Evolutionary conservation across 2,329 filamentous ascomycete species (phyloP), one percentile per base, ranked within the genome.

Genomic region (Penicillium sp.): DNA sequence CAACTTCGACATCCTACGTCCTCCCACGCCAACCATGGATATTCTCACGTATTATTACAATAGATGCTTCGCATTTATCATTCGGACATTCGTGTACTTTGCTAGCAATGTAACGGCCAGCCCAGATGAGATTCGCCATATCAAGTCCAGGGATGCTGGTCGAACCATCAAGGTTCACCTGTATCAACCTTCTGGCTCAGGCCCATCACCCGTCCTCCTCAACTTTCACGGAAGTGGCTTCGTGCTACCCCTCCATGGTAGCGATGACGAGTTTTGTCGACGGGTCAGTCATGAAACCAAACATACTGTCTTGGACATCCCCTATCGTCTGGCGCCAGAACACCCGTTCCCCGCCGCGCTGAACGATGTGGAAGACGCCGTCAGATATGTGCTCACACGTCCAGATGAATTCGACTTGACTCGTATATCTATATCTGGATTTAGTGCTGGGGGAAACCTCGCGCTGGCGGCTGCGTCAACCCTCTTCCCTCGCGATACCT

Each of bases 371-470:
- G 68, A 70, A 53, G 69, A 72, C 56, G 59, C 57, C 6, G 56
- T 72, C 32, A 61, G 60, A 17, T 71, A 65, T 53, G 64, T 69
- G 1, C 60, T 68, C 2, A 45, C 59, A n/a, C 66, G 62, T 5
- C 61, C 64, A 1, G 57, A 66, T 3, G 47, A 61, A 6, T 74
- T 68, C 53, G 65, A 74, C 35, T 26, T 48, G 3, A 53, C 53
- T 13, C 61, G 58, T 8, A 50, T 74, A 8, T 63, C 64, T 2
- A 48, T 73, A 9, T 69, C 64, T 6, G 72, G 72, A 4, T 75
- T 73, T 60, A 73, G 71, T 46, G 70, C 72, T 1, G 72, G 72
- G 15, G 71, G 52, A 1, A 73, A 69, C 43, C 64, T 74, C 12
- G 65, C 66, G 1, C 59, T 74, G 5, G 64, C 62, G 2, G 62